Base-by-base conservation (phyloP, 108 stramenopile species). In the Nitzschia putrida region DNA sequence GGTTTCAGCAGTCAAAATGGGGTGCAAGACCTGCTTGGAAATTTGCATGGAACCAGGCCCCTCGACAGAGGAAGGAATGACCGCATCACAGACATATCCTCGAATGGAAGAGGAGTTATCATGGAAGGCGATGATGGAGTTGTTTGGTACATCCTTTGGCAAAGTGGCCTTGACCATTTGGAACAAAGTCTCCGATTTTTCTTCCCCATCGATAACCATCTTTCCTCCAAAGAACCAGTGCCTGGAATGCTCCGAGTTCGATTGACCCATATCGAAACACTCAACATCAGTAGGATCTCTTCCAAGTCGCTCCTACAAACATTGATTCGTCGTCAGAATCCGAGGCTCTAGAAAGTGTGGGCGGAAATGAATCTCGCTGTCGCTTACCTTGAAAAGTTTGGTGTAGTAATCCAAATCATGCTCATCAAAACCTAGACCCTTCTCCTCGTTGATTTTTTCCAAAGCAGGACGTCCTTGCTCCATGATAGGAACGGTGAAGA, bases 201-300 rank as follows among this genome's bases (percentile, higher is more conserved):
- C 96, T 57, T 83, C 87, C 9, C 96, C 97, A 80, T 99, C 97
- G 66, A 99, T 96, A 24, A 99, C 84, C 91, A 98, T 97, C 68
- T 96, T 96, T 34, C 98, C 99, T 22, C 94, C 90, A 79, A 99
- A 99, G 89, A 98, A 99, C 99, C 99, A 99, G 81, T 99, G 99
- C 38, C 99, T 91, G 18, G 96, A 97, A 79, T 99, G 99, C 82
- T 99, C 99, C 41, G 94, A 95, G 82, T 96, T 92, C 57, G 93
- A 95, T 83, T 98, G 98, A 26, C 95, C 95, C 92, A 99, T 95
- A 80, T 99, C 98, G 78, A 98, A 99, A 69, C 96, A 97, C 82
- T 99, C 99, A 8, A 98, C 98, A 79, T 98, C 96, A 37, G 97
- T 98, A 47, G 99, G 99, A 72, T 99, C 82, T 7, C 99, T 83